Percentiles rank a stretch among this genome's conserved stretches.
phyloP scores from a whole-genome alignment of 2,329 filamentous ascomycete genomes.

The Beauveria medogensis region DNA sequence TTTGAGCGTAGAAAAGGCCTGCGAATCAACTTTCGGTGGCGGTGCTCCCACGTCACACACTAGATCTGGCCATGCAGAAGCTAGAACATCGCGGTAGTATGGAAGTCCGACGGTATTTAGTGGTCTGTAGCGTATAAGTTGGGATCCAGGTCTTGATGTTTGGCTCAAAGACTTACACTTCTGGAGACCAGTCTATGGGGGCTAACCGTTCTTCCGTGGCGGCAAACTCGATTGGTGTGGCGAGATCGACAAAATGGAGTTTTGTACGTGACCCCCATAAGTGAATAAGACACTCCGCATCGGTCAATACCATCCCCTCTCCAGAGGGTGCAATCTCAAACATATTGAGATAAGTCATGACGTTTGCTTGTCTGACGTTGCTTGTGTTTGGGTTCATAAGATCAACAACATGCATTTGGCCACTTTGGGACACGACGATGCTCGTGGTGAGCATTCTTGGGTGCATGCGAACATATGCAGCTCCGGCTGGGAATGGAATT shows the following conservation, averaged over 20 bases:
- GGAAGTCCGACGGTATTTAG: constrained; percentile 84
- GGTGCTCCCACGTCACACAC: constrained; percentile 81
- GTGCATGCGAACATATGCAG: constrained; percentile 93
- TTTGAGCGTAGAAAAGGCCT: constrained; percentile 61
- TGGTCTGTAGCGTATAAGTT: constrained; percentile 41
- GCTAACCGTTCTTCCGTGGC: constrained; percentile 52
- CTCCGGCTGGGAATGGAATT: constrained; percentile 85
- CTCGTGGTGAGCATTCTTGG: constrained; percentile 91
- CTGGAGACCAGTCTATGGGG: constrained; percentile 59
- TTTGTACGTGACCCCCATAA: constrained; percentile 85
- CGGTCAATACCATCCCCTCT: constrained; percentile 73
- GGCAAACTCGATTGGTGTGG: constrained; percentile 69
- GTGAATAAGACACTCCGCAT: constrained; percentile 70
- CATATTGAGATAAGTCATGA: constrained; percentile 64
- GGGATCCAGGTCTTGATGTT: neutral
- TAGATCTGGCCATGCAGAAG: constrained; percentile 86
- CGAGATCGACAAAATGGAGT: constrained; percentile 77
- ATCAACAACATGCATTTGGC: constrained; percentile 93
- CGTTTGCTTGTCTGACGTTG: constrained; percentile 75
- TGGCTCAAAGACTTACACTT: constrained; percentile 46
- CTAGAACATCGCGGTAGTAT: constrained; percentile 78
- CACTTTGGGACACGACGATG: constrained; percentile 84
- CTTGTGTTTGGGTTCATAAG: constrained; percentile 88
- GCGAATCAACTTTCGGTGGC: constrained; percentile 63
- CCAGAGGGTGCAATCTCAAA: constrained; percentile 85